Evolutionary conservation across 2,329 filamentous ascomycete genomes (phyloP), one percentile per base, ranked within the genome.

Genomic region (Dendryphion nanum): DNA sequence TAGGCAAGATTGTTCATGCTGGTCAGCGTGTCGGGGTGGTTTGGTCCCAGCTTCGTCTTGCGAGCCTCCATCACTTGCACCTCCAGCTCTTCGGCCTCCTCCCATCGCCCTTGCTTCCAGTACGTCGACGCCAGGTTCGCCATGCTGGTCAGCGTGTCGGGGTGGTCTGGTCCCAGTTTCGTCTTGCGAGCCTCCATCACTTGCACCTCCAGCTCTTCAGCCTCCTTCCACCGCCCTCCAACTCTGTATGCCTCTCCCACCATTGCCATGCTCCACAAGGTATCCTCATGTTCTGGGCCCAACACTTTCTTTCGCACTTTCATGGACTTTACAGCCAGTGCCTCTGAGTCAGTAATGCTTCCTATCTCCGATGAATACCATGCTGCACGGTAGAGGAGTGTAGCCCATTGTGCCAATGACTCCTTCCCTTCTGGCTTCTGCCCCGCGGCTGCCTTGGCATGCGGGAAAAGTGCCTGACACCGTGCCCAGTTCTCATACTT

Each of bases 391-490:
- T 35, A 40, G 5, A 42, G 30, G 17, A 42, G 6, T 20, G 19
- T 21, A 36, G 41, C 37, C 37, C 24, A 40, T 19, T 28, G 23
- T 26, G 13, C 24, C 13, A 26, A 19, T 16, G 28, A 20, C 14
- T 4, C 16, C 23, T 31, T 14, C 3, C 19, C 34, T 19, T 32
- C 18, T 18, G 35, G 38, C 26, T 18, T 29, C 30, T 35, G 15
- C 2, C 28, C 21, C 18, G 13, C 26, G n/a, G 37, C 40, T 5
- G 33, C 37, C 35, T 43, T 40, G 1, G 47, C 56, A 47, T 67
- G 62, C 29, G 63, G 45, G 37, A 60, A 61, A 8, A 68, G 53
- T 18, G 35, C 23, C 37, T 49, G 49, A 40, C 63, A 68, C 17
- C n/a, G 50, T 29, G 41, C 18, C 63, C 59, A 66, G 37, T 61